Evolutionary conservation across 176 grass and related monocot species (phyloP).

Genomic region (Aegilops tauschii): DNA sequence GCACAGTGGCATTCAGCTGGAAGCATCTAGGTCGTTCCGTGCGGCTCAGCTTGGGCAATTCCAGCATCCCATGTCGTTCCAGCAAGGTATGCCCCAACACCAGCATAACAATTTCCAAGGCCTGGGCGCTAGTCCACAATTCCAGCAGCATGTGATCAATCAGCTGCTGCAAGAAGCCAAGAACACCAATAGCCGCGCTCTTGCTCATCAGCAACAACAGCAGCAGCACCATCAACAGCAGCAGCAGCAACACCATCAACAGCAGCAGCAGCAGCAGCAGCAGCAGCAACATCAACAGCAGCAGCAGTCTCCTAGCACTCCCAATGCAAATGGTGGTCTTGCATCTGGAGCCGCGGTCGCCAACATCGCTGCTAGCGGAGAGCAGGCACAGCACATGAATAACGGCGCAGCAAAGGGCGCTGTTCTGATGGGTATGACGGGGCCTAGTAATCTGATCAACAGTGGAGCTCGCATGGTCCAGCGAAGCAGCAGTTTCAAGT

Average conservation of each 20-base stretch:
- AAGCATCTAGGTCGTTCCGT: slow-evolving; percentile 36
- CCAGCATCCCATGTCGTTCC: slow-evolving; percentile 42
- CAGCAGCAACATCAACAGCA: slow-evolving; percentile 26
- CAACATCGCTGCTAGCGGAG: slow-evolving; percentile 1
- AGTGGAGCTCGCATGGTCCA: slow-evolving; percentile 14
- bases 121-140: slow-evolving; percentile 40
- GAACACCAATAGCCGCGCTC: slow-evolving; percentile 45
- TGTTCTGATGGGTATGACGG: slow-evolving; percentile 14
- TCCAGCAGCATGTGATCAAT: slow-evolving; percentile 76
- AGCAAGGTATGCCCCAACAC: slow-evolving; percentile 45
- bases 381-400: slow-evolving; percentile 28
- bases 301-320: slow-evolving; percentile 30
- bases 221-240: neutral
- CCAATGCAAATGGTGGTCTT: slow-evolving; percentile 43
- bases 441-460: slow-evolving; percentile 45
- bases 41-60: slow-evolving; percentile 45
- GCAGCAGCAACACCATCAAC: slow-evolving; percentile 11
- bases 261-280: no score
- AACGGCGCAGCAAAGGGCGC: neutral
- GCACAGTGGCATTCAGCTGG: slow-evolving; percentile 50
- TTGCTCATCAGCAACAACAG: neutral
- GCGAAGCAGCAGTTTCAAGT: slow-evolving; percentile 83
- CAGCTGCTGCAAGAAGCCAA: slow-evolving; percentile 87
- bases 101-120: slow-evolving; percentile 51
- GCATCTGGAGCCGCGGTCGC: slow-evolving; percentile 20